A percentile compares a stretch with the other conserved stretches of the same genome.
phyloP scores from a whole-genome alignment of 2,329 filamentous ascomycete species.

The Nemania diffusa region DNA sequence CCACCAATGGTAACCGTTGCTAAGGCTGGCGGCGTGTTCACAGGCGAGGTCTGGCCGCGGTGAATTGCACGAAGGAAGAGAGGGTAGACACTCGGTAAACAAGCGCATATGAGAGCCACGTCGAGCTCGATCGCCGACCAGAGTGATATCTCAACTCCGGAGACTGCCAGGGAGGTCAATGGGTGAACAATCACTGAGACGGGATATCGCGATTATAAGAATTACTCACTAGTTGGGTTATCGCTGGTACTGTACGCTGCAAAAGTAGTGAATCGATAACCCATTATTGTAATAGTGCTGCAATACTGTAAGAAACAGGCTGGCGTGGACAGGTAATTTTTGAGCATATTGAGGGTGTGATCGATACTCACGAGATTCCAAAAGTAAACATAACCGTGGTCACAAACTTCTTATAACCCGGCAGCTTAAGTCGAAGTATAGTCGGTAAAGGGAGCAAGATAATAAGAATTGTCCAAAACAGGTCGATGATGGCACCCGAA shows the following conservation, averaged over 20 bases:
- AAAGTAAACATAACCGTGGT: background rate
- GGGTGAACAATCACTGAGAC: background rate
- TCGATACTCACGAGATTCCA: background rate
- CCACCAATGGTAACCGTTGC: background rate
- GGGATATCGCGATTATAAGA: no score
- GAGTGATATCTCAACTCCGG: slow-evolving; percentile 58
- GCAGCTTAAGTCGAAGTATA: slow-evolving; percentile 49
- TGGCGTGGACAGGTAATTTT: background rate
- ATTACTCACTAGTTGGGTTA: background rate
- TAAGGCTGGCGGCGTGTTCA: background rate
- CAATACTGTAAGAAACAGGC: no score
- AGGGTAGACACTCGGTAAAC: slow-evolving; percentile 46
- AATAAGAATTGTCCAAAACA: slow-evolving; percentile 63
- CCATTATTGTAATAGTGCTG: background rate
- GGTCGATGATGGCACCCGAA: slow-evolving; percentile 64
- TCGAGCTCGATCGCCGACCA: slow-evolving; percentile 55
- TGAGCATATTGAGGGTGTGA: no score
- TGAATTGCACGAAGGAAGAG: background rate
- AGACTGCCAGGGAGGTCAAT: slow-evolving; percentile 36
- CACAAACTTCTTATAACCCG: background rate
- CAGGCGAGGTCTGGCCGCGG: background rate
- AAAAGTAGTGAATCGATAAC: background rate
- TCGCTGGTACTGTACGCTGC: background rate
- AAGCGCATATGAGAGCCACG: slow-evolving; percentile 54
- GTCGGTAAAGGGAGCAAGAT: slow-evolving; percentile 61